Evolutionary conservation across 2,329 filamentous ascomycete genomes (phyloP).

Genomic region (Dothidotthia symphoricarpi): DNA sequence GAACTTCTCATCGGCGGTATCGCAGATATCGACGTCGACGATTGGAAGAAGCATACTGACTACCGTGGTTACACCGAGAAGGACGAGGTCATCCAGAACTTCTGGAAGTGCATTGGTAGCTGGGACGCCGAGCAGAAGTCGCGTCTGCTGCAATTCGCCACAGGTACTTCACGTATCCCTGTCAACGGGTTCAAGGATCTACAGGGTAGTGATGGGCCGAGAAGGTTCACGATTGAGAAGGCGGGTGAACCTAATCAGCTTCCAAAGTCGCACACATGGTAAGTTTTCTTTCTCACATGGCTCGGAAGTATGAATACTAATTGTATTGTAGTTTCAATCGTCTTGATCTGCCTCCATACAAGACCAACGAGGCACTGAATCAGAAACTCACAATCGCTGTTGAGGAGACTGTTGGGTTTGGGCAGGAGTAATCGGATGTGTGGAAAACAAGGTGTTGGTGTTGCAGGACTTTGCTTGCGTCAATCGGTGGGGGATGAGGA

Average conservation of each 20-base stretch:
- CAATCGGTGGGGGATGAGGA: too few relatives aligned
- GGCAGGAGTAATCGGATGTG: slow-evolving; percentile 68
- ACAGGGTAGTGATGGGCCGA: slow-evolving; percentile 91
- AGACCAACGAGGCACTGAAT: slow-evolving; percentile 78
- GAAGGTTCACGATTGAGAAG: slow-evolving; percentile 97
- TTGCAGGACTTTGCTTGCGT: too few relatives aligned
- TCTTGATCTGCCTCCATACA: slow-evolving; percentile 91
- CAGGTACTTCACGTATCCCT: slow-evolving; percentile 93
- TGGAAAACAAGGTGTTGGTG: too few relatives aligned
- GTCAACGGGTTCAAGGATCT: slow-evolving; percentile 99
- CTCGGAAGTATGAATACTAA: not conserved
- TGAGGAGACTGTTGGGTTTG: slow-evolving; percentile 98
- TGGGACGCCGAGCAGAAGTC: slow-evolving; percentile 99
- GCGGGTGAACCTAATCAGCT: slow-evolving; percentile 86
- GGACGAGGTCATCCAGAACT: slow-evolving; percentile 95
- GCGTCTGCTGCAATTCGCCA: slow-evolving; percentile 91
- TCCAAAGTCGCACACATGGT: slow-evolving; percentile 98
- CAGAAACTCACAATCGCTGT: slow-evolving; percentile 94
- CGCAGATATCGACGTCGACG: slow-evolving; percentile 98
- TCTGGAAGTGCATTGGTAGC: slow-evolving; percentile 94
- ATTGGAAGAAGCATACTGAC: slow-evolving; percentile 99
- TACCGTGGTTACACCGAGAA: slow-evolving; percentile 98
- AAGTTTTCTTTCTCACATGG: slow-evolving; percentile 44
- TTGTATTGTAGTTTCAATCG: slow-evolving; percentile 81
- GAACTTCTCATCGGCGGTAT: slow-evolving; percentile 97